Percentiles rank a stretch among this genome's conserved stretches.
Evolutionary conservation across 106 monocot species (phyloP).

Genomic region (Posidonia australis): DNA sequence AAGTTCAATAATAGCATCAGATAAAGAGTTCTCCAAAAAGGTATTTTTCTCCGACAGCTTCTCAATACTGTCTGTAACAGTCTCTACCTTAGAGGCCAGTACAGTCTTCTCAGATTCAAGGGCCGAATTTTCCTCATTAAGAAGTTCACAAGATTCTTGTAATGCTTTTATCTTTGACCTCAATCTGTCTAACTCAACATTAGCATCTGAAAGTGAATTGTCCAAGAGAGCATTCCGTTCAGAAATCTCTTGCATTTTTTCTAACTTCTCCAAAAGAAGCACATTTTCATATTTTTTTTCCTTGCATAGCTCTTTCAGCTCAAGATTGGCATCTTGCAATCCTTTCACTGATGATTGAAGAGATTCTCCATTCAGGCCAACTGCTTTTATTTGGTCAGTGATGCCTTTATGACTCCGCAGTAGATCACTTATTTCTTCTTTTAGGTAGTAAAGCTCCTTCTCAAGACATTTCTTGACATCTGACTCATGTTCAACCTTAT

Average conservation of each 20-base stretch:
- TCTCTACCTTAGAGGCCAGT: slow-evolving; percentile 32
- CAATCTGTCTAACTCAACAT: slow-evolving; percentile 42
- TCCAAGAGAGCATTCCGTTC: slow-evolving; percentile 46
- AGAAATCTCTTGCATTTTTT: slow-evolving; percentile 37
- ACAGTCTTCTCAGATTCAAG: slow-evolving; percentile 31
- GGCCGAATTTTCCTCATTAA: slow-evolving; percentile 16
- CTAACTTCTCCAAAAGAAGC: slow-evolving; percentile 31
- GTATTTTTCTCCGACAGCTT: slow-evolving; percentile 42
- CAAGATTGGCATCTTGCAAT: slow-evolving; percentile 29
- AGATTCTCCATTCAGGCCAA: slow-evolving; percentile 26
- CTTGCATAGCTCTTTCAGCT: slow-evolving; percentile 38
- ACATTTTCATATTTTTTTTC: slow-evolving; percentile 37
- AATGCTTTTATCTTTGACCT: slow-evolving; percentile 44
- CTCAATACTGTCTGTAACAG: slow-evolving; percentile 33
- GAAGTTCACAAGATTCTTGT: slow-evolving; percentile 42
- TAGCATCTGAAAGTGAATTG: slow-evolving; percentile 43
- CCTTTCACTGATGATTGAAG: slow-evolving; percentile 40
- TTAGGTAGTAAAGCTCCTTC: neutral
- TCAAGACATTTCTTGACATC: slow-evolving; percentile 10
- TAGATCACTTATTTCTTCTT: slow-evolving; percentile 25
- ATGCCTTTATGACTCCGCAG: slow-evolving; percentile 27
- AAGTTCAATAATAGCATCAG: slow-evolving; percentile 51
- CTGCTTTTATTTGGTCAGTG: slow-evolving; percentile 28
- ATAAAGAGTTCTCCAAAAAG: slow-evolving; percentile 53
- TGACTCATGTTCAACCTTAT: neutral